These are phyloP conservation scores for Pyrenochaeta sp. DNA, from an alignment of 2,329 filamentous ascomycete species.

Conservation along the genomic window DNA sequence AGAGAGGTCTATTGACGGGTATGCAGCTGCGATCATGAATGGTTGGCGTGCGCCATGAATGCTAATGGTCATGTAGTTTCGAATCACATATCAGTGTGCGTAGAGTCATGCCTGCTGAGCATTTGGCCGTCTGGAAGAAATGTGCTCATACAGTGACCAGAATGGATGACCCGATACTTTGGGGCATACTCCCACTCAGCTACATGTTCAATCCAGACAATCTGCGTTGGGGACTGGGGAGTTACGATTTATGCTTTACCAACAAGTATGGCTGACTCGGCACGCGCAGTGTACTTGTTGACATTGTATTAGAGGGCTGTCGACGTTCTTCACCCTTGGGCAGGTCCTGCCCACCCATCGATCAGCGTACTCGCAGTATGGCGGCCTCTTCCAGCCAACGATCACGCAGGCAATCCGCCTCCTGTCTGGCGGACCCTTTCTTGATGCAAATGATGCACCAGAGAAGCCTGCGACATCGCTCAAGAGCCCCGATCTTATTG, in stretches of 20 bases:
- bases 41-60: slow-evolving; percentile 3
- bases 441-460: slow-evolving; percentile 32
- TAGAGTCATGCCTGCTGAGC: slow-evolving; percentile 47
- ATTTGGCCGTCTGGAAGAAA: slow-evolving; percentile 9
- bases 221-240: slow-evolving; percentile 87
- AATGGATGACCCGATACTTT: slow-evolving; percentile 92
- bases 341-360: slow-evolving; percentile 93
- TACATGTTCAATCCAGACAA: slow-evolving; percentile 77
- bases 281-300: slow-evolving; percentile 10
- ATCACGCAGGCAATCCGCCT: slow-evolving; percentile 86
- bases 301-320: slow-evolving; percentile 63
- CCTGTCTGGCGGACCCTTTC: slow-evolving; percentile 69
- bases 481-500: slow-evolving; percentile 50
- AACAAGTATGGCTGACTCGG: slow-evolving; percentile 68
- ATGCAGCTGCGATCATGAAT: slow-evolving; percentile 30
- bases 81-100: slow-evolving; percentile 89
- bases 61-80: slow-evolving; percentile 66
- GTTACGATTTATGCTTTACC: slow-evolving; percentile 94
- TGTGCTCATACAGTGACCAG: slow-evolving; percentile 58
- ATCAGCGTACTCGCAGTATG: slow-evolving; percentile 76
- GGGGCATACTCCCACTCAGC: slow-evolving; percentile 83
- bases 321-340: slow-evolving; percentile 85
- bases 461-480: slow-evolving; percentile 32
- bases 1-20: slow-evolving; percentile 86
- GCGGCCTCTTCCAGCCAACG: slow-evolving; percentile 89